Conservation (phyloP, 2,329 filamentous ascomycete species). For the Colletotrichum siamense region DNA sequence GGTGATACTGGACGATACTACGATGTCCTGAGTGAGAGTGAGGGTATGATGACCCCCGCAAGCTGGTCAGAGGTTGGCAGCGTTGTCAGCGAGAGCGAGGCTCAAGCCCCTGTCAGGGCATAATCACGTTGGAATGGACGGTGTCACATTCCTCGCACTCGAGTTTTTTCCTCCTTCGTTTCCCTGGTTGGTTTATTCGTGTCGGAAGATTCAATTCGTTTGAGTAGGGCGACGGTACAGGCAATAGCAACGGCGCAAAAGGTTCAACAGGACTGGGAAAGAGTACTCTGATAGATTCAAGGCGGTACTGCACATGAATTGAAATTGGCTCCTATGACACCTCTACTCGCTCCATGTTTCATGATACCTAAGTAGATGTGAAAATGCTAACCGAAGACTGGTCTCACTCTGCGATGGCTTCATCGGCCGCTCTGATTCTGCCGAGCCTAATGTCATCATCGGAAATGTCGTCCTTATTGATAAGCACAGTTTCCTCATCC, state of each 20-base stretch:
- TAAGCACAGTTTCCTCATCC: constrained; percentile 22
- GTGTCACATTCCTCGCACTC: not conserved
- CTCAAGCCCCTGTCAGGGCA: constrained; percentile 34
- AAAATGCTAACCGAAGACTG: not conserved
- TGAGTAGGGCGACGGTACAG: not conserved
- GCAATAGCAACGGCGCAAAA: constrained; percentile 5
- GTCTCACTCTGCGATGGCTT: not conserved
- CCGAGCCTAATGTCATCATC: constrained; percentile 22
- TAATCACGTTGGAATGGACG: constrained; percentile 14
- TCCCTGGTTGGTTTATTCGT: not conserved
- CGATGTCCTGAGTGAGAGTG: constrained; percentile 65
- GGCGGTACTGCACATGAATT: not conserved
- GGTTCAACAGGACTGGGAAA: constrained; percentile 16
- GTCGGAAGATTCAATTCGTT: not conserved
- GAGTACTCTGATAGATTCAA: constrained; percentile 2
- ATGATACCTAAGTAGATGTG: not conserved
- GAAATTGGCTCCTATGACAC: not conserved
- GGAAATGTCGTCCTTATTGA: constrained; percentile 27
- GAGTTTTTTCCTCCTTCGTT: not conserved
- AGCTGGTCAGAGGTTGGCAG: constrained; percentile 72
- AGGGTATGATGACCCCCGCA: constrained; percentile 63
- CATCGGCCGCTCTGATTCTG: constrained; percentile 7
- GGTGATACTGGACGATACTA: constrained; percentile 46
- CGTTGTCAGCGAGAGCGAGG: constrained; percentile 62
- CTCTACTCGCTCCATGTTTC: not conserved